Percentiles rank a stretch among this genome's conserved stretches.
Evolutionary conservation across 2,329 filamentous ascomycete species (phyloP).

Genomic region (Colletotrichum brevisporum): DNA sequence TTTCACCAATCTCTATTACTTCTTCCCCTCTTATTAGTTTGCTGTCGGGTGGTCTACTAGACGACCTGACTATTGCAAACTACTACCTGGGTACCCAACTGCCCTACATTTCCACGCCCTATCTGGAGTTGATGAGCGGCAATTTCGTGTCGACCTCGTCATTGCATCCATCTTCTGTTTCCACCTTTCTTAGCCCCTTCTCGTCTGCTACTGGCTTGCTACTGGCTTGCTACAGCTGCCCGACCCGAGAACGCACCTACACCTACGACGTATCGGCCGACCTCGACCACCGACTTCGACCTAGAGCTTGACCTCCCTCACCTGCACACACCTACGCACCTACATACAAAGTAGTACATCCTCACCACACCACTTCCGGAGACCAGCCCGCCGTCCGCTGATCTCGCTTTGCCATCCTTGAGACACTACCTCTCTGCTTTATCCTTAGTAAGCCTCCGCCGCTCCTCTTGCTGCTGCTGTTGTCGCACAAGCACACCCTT

Average conservation of each 20-base stretch:
- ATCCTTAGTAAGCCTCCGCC: conserved; percentile 30
- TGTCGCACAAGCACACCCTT: conserved; percentile 25
- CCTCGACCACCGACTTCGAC: too few relatives aligned
- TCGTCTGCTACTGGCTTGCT: neutral
- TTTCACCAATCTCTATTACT: neutral
- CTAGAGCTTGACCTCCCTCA: neutral
- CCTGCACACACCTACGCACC: neutral
- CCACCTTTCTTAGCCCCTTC: neutral
- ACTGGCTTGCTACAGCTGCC: conserved; percentile 1
- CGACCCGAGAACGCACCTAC: neutral
- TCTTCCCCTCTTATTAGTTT: neutral
- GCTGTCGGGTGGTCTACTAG: neutral
- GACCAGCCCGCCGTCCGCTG: conserved; percentile 20
- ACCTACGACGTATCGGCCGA: too few relatives aligned
- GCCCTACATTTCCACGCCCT: neutral
- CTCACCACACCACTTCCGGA: conserved; percentile 35
- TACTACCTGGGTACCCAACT: neutral
- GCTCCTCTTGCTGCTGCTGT: conserved; percentile 18
- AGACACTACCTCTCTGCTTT: conserved; percentile 12
- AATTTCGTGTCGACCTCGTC: conserved; percentile 1
- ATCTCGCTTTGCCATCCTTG: conserved; percentile 14
- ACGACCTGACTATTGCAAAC: conserved; percentile 12
- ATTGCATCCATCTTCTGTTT: conserved; percentile 19
- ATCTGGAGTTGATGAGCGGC: conserved; percentile 21
- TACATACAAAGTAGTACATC: neutral